Conservation (phyloP, 1,284 basidiomycete genomes). For the Schizophyllum commune region DNA sequence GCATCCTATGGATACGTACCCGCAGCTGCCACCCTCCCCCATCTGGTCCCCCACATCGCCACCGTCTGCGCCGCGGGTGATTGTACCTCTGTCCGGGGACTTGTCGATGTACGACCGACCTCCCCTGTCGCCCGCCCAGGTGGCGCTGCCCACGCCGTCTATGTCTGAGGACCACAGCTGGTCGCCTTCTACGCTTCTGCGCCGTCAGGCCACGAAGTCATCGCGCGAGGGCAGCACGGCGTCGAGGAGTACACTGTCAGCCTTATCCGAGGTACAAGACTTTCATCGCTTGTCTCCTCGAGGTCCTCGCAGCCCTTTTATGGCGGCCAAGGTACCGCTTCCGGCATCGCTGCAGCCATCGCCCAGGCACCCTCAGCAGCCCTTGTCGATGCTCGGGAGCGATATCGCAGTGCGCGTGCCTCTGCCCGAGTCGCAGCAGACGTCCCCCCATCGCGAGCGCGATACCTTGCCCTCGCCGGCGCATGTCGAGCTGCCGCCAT, state of each 20-base stretch:
- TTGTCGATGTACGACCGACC: not conserved
- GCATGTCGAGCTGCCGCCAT: too few relatives aligned
- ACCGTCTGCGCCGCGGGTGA: not conserved
- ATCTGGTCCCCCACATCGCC: not conserved
- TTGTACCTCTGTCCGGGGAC: not conserved
- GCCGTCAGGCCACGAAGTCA: not conserved
- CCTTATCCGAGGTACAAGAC: not conserved
- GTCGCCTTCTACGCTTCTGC: not conserved
- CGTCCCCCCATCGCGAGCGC: not conserved
- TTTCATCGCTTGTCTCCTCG: not conserved
- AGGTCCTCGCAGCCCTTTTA: not conserved
- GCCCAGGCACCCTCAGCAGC: too few relatives aligned
- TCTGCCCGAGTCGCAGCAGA: not conserved
- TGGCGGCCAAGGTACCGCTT: not conserved
- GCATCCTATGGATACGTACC: not conserved
- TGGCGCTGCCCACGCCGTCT: not conserved
- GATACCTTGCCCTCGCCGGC: not conserved
- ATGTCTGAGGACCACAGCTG: not conserved
- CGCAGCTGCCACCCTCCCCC: not conserved
- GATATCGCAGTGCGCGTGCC: not conserved
- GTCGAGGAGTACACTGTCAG: not conserved
- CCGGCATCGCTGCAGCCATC: not conserved
- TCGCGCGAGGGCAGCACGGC: not conserved
- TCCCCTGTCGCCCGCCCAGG: not conserved
- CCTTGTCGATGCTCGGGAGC: not conserved